Conservation (phyloP, 192 early-diverging fungal genomes). For the Oehlia diaphana region DNA sequence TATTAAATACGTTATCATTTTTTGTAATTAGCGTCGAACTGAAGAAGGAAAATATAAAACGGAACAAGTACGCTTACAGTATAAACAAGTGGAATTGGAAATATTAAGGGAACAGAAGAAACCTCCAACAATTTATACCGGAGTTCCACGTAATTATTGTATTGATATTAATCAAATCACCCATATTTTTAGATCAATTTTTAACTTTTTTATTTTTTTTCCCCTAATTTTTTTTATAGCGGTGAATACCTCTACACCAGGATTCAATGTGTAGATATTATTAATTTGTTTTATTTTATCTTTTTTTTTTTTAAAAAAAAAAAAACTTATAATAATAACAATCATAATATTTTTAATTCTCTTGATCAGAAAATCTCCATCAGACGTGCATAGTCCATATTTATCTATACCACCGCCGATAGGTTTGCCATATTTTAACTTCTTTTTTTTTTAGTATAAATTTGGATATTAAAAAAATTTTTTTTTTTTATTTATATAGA, state of each 20-base stretch:
- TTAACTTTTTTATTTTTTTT: not conserved
- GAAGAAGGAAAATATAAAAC: constrained; percentile 48
- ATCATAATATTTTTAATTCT: not conserved
- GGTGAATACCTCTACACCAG: constrained; percentile 6
- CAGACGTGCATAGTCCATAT: constrained; percentile 28
- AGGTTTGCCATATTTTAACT: not conserved
- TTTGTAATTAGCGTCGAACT: constrained; percentile 34
- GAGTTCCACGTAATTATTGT: constrained; percentile 27
- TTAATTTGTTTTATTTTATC: not conserved
- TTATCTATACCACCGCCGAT: constrained; percentile 20
- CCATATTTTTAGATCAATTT: too few species aligned
- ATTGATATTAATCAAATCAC: not conserved
- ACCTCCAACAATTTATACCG: constrained; percentile 28
- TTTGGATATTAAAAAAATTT: not conserved
- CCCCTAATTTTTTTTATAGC: constrained; percentile 2
- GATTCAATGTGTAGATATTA: constrained; percentile 23
- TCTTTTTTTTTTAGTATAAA: not conserved
- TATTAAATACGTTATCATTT: not conserved
- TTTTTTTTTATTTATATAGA: constrained; percentile 5
- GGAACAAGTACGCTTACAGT: constrained; percentile 41
- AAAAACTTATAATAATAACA: not conserved
- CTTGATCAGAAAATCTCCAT: constrained; percentile 28
- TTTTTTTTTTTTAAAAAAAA: not conserved
- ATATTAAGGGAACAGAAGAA: constrained; percentile 31
- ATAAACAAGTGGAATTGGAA: constrained; percentile 44